Evolutionary conservation across 2,329 filamentous ascomycete genomes (phyloP).

Genomic region (Colletotrichum australisinense): DNA sequence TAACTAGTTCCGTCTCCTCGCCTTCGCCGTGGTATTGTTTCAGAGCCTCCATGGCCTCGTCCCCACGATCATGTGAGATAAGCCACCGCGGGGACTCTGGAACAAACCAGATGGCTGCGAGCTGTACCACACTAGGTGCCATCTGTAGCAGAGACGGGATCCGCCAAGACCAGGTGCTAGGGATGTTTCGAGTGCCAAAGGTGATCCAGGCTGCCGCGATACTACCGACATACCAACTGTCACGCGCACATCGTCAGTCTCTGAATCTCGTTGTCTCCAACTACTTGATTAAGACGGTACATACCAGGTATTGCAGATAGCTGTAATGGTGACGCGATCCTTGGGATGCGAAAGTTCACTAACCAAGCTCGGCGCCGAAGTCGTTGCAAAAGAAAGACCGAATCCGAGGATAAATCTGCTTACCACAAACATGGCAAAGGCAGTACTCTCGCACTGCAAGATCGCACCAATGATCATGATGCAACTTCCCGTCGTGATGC

Average conservation of each 20-base stretch:
- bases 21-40: constrained; percentile 69
- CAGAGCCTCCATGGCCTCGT: constrained; percentile 64
- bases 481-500: constrained; percentile 44
- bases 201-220: constrained; percentile 58
- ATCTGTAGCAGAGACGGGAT: constrained; percentile 43
- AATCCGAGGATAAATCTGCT: constrained; percentile 65
- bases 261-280: neutral
- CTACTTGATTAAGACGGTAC: neutral
- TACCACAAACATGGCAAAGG: constrained; percentile 61
- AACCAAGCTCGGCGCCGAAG: constrained; percentile 61
- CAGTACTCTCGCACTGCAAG: constrained; percentile 42
- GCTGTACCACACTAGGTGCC: constrained; percentile 28
- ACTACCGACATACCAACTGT: constrained; percentile 58
- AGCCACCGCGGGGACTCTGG: constrained; percentile 74
- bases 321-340: constrained; percentile 62
- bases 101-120: constrained; percentile 59
- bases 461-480: constrained; percentile 47
- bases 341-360: constrained; percentile 65
- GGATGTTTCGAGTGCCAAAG: constrained; percentile 54
- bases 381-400: constrained; percentile 63
- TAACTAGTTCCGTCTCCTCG: constrained; percentile 61
- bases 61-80: constrained; percentile 63
- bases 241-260: neutral
- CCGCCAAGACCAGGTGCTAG: constrained; percentile 49
- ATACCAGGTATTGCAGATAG: constrained; percentile 60